Conservation (phyloP, 257 asterid species). For the Datura wrightii region DNA sequence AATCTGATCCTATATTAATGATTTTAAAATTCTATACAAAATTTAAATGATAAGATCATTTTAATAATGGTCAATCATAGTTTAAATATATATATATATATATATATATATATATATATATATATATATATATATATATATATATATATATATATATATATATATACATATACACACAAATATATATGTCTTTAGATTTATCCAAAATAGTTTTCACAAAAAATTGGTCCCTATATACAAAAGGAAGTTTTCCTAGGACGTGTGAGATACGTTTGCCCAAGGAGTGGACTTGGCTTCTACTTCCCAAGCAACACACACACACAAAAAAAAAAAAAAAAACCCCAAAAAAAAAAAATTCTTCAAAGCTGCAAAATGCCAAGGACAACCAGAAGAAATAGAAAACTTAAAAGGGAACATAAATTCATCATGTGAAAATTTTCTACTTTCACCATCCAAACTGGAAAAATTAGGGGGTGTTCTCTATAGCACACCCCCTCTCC, state of each 20-base stretch:
- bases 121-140: too few species aligned
- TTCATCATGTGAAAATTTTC: not conserved
- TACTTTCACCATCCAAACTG: slow-evolving; percentile 10
- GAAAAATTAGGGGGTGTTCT: not conserved
- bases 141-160: too few species aligned
- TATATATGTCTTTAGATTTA: not conserved
- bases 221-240: not conserved
- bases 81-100: too few species aligned
- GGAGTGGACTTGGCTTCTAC: slow-evolving; percentile 30
- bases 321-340: too few species aligned
- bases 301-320: not conserved
- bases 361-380: not conserved
- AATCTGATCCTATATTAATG: too few species aligned
- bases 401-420: not conserved
- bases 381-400: not conserved
- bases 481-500: not conserved
- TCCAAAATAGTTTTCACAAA: not conserved
- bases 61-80: not conserved
- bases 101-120: too few species aligned
- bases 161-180: too few species aligned
- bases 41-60: not conserved
- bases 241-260: not conserved
- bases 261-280: not conserved
- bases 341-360: not conserved
- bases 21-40: too few species aligned